These are phyloP conservation scores for Blastomyces parvus DNA, from an alignment of 2,329 filamentous ascomycete species.

Conservation along the genomic window DNA sequence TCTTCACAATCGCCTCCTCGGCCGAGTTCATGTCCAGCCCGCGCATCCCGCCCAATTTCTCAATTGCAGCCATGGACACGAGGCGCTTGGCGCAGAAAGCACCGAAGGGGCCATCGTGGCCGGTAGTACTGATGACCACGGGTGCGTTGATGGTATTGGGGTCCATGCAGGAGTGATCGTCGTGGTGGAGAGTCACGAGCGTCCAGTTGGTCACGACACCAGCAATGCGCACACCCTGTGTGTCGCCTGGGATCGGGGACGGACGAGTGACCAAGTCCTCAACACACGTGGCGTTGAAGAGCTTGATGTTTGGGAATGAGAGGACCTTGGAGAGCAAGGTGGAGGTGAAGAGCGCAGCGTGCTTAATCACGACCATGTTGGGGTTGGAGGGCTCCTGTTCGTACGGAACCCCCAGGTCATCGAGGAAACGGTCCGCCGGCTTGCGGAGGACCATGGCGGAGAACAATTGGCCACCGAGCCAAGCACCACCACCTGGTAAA, in stretches of 20 bases:
- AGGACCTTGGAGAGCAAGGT: conserved; percentile 78
- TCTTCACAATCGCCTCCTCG: conserved; percentile 89
- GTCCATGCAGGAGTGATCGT: conserved; percentile 92
- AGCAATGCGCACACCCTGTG: conserved; percentile 57
- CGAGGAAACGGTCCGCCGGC: conserved; percentile 75
- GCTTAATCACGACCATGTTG: conserved; percentile 84
- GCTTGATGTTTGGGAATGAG: conserved; percentile 80
- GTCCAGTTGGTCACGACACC: conserved; percentile 97
- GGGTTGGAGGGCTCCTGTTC: conserved; percentile 84
- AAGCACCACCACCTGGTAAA: conserved; percentile 63
- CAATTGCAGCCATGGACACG: conserved; percentile 74
- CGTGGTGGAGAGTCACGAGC: conserved; percentile 75
- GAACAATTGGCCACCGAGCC: conserved; percentile 91
- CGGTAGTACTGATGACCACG: conserved; percentile 78
- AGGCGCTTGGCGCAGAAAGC: conserved; percentile 87
- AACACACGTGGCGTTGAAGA: conserved; percentile 89
- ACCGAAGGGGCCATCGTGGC: conserved; percentile 83
- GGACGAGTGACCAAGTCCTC: conserved; percentile 85
- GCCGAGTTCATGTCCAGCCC: conserved; percentile 86
- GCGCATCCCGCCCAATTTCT: conserved; percentile 82
- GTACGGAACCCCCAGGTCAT: conserved; percentile 70
- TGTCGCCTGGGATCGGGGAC: conserved; percentile 38
- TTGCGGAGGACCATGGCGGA: conserved; percentile 93
- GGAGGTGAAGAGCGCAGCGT: conserved; percentile 83
- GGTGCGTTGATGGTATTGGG: conserved; percentile 94